Evolutionary conservation across 2,329 filamentous ascomycete genomes (phyloP).

Genomic region (Fusarium anthophilum): DNA sequence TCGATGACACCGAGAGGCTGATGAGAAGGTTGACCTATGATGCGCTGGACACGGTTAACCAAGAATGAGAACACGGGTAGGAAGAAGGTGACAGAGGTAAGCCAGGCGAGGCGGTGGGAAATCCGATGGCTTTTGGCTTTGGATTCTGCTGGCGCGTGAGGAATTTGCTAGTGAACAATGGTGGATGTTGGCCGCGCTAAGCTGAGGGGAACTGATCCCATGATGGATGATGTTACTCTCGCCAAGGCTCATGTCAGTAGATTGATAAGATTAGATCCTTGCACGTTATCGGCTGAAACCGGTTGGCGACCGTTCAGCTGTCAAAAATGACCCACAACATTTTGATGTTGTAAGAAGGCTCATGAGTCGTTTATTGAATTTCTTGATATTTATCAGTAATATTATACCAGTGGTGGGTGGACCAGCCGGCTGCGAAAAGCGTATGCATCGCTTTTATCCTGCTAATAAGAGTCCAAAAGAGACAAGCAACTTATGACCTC

Average conservation of each 20-base stretch:
- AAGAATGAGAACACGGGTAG: neutral
- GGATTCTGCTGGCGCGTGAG: slow-evolving; percentile 14
- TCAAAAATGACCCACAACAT: neutral
- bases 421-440: neutral
- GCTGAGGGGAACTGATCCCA: slow-evolving; percentile 39
- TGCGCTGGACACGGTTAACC: neutral
- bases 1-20: neutral
- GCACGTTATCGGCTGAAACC: slow-evolving; percentile 26
- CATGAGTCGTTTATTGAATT: neutral
- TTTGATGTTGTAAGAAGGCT: neutral
- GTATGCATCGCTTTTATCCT: neutral
- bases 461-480: neutral
- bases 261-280: slow-evolving; percentile 54
- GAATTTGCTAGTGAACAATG: slow-evolving; percentile 12
- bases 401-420: neutral
- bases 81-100: neutral
- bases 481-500: neutral
- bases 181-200: slow-evolving; percentile 40
- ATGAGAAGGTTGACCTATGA: neutral
- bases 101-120: slow-evolving; percentile 5
- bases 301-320: slow-evolving; percentile 7
- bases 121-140: slow-evolving; percentile 21
- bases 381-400: neutral
- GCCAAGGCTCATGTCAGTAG: slow-evolving; percentile 32
- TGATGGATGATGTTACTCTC: slow-evolving; percentile 43